Conservation (phyloP, 2,329 filamentous ascomycete genomes). For the Lojkania enalia region DNA sequence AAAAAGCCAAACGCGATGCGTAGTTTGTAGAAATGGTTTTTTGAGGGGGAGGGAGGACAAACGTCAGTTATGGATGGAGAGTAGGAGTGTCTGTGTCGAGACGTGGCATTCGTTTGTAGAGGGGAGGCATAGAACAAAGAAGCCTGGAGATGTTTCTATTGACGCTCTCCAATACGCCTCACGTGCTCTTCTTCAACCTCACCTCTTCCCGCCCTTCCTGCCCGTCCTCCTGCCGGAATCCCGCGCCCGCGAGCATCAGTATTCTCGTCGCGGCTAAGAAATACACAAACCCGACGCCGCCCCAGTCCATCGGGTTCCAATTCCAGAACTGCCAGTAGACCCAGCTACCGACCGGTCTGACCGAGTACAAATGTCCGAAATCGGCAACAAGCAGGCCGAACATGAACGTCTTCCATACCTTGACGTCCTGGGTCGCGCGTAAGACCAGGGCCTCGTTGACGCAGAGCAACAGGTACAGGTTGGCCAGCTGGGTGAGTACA, state of each 20-base stretch:
- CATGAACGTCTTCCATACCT: slow-evolving; percentile 71
- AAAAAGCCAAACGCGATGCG: no score
- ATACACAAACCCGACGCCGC: slow-evolving; percentile 73
- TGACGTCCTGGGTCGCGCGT: slow-evolving; percentile 66
- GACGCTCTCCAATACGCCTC: no score
- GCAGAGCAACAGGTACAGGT: slow-evolving; percentile 76
- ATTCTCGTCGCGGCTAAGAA: slow-evolving; percentile 55
- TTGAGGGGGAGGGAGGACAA: no score
- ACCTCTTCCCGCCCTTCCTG: background rate
- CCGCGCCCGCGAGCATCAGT: slow-evolving; percentile 31
- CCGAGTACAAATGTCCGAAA: slow-evolving; percentile 72
- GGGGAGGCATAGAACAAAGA: no score
- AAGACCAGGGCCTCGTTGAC: slow-evolving; percentile 77
- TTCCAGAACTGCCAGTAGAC: slow-evolving; percentile 65
- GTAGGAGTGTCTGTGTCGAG: no score
- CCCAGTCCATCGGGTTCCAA: slow-evolving; percentile 71
- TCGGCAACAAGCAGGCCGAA: slow-evolving; percentile 73
- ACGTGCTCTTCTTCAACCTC: slow-evolving; percentile 6
- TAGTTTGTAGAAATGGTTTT: no score
- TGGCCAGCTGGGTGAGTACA: slow-evolving; percentile 73
- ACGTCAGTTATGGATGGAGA: no score
- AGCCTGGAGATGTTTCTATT: no score
- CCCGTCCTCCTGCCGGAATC: slow-evolving; percentile 18
- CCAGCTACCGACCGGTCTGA: slow-evolving; percentile 60
- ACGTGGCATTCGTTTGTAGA: no score